Base-by-base conservation (phyloP, 2,329 filamentous ascomycete genomes). In the Aspergillus quadricinctus region DNA sequence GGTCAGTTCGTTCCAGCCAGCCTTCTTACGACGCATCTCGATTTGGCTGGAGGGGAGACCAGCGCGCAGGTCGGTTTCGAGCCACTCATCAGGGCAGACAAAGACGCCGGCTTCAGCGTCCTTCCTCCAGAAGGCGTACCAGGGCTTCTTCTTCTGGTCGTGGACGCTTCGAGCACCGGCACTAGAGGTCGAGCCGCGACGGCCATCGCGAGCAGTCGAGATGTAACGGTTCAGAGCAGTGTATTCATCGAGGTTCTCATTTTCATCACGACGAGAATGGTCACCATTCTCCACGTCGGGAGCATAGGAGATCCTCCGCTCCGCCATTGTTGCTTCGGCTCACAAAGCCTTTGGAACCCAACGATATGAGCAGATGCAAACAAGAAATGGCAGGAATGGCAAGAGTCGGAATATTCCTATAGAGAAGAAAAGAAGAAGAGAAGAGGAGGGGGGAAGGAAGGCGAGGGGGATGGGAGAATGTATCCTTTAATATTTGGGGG, bases 1-100 rank as follows among this genome's bases (percentile, higher is more conserved):
- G 29, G 81, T 79, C 72, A 90, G 79, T 73, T 90, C 88, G 78
- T 90, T 90, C 78, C 76, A 89, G 59, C 88, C 88, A 63, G 80
- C 81, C 66, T 81, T 81, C 77, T 84, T 88, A 65, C 88, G 81
- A 66, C 88, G 83, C 52, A 69, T 67, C 68, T 89, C 87, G 54
- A 88, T 82, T 58, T 88, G 84, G 59, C 70, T 61, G 54, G 73
- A 70, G 57, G 77, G 78, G 57, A 90, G 79, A 81, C 88, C 88
- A 56, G 80, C 71, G 69, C 80, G 81, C 72, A 89, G 83, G 70
- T 89, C 84, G 68, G 86, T 87, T 63, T 83, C 80, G 65, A 89
- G 76, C 85, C 84, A 89, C 10, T 88, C 85, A n/a, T 85, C 81
- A 25, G 86, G 86, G 31, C 83, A 75, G 60, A 78, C 73, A 62